phyloP scores from a whole-genome alignment of 371 early-diverging fungal genomes.

The Cladochytrium tenue region DNA sequence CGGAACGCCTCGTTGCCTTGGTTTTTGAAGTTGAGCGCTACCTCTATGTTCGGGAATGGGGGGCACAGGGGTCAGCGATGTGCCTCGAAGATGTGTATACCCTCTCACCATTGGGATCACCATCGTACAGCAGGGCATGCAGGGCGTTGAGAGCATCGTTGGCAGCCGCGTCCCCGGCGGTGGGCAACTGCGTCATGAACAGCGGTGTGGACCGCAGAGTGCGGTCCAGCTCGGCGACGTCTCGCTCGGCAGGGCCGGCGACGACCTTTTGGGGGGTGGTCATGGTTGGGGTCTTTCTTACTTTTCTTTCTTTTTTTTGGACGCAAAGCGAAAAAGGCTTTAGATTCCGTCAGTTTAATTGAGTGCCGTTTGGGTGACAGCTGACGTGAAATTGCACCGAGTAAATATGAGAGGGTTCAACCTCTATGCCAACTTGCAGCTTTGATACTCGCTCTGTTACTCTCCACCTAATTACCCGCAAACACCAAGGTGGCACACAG shows the following conservation, averaged over 20 bases:
- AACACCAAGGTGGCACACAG: too few species aligned
- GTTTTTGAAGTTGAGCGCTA: slow-evolving; percentile 90
- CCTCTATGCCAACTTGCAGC: too few species aligned
- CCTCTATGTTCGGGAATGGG: slow-evolving; percentile 55
- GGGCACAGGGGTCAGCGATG: not conserved
- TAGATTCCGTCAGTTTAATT: too few species aligned
- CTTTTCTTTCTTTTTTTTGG: too few species aligned
- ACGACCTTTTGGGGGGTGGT: too few species aligned
- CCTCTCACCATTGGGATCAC: slow-evolving; percentile 85
- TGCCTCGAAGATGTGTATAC: not conserved
- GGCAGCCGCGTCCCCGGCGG: slow-evolving; percentile 65
- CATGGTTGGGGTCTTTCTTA: too few species aligned
- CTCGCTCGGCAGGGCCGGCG: slow-evolving; percentile 3
- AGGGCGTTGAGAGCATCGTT: slow-evolving; percentile 82
- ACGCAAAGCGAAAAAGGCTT: too few species aligned
- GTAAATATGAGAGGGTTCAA: too few species aligned
- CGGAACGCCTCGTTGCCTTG: slow-evolving; percentile 93
- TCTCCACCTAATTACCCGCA: too few species aligned
- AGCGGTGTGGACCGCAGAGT: slow-evolving; percentile 70
- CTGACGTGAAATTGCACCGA: too few species aligned
- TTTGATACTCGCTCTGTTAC: too few species aligned
- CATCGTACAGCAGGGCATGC: slow-evolving; percentile 87
- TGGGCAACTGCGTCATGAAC: slow-evolving; percentile 83
- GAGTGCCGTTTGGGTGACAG: too few species aligned
- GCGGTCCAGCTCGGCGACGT: slow-evolving; percentile 33